These are phyloP conservation scores for Rhodamnia rubescens DNA, from an alignment of 345 rosid genomes.

Conservation along the genomic window DNA sequence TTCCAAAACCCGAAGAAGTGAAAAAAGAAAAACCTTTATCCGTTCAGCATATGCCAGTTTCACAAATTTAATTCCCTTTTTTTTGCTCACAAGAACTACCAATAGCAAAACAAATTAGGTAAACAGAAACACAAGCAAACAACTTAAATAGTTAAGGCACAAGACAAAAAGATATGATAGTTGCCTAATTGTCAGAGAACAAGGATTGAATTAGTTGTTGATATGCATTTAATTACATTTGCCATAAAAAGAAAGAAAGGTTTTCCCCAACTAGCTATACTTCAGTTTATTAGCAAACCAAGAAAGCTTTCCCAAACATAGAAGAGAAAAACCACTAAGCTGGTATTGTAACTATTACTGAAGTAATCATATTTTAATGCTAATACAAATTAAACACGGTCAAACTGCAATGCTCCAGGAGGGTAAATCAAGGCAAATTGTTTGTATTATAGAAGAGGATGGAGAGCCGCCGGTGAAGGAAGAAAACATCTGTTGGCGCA, in stretches of 20 bases:
- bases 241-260: background rate
- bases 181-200: background rate
- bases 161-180: background rate
- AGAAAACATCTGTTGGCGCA: conserved; percentile 45
- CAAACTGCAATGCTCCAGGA: background rate
- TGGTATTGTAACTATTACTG: background rate
- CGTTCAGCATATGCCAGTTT: background rate
- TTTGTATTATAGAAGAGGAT: conserved; percentile 30
- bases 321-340: background rate
- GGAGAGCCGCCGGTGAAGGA: conserved; percentile 28
- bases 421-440: background rate
- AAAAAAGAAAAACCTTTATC: background rate
- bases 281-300: background rate
- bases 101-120: background rate
- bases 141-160: background rate
- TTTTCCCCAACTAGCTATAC: too few relatives aligned
- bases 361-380: background rate
- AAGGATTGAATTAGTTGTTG: background rate
- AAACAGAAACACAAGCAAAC: background rate
- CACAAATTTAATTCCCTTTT: background rate
- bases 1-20: background rate
- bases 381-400: background rate
- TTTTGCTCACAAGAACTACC: background rate
- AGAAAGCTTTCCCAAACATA: background rate
- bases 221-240: background rate